Percentiles rank a stretch among this genome's conserved stretches.
Conservation (phyloP, 495 filamentous ascomycete genomes). For the Halenospora varia region DNA sequence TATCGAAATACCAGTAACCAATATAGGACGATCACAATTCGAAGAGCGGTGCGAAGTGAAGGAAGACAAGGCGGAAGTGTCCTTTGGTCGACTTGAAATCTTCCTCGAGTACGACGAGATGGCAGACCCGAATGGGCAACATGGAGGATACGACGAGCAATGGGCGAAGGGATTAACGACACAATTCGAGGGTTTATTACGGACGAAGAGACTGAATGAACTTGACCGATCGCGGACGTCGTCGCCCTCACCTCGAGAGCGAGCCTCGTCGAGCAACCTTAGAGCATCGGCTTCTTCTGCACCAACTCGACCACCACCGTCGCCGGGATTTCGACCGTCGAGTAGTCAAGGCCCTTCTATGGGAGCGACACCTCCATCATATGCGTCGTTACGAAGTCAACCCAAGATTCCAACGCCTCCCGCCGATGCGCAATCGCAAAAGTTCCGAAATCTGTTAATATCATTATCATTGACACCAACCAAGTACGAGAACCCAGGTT, state of each 20-base stretch:
- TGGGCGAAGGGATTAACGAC: slow-evolving; percentile 48
- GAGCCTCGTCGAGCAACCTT: slow-evolving; percentile 39
- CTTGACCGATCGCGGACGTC: slow-evolving; percentile 54
- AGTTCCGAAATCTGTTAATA: slow-evolving; percentile 79
- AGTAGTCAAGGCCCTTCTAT: slow-evolving; percentile 21
- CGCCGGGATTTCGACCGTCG: slow-evolving; percentile 31
- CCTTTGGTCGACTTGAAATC: slow-evolving; percentile 14
- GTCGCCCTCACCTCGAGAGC: slow-evolving; percentile 49
- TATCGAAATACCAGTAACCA: slow-evolving; percentile 6
- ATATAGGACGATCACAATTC: slow-evolving; percentile 9
- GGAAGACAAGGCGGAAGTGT: slow-evolving; percentile 14
- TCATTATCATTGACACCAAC: slow-evolving; percentile 79
- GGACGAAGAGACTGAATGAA: slow-evolving; percentile 73
- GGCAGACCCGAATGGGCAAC: slow-evolving; percentile 23
- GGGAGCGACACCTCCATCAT: slow-evolving; percentile 50
- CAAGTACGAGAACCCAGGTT: slow-evolving; percentile 94
- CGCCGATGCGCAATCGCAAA: slow-evolving; percentile 63
- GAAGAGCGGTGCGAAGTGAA: slow-evolving; percentile 11
- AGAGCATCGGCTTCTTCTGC: slow-evolving; percentile 27
- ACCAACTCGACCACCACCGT: slow-evolving; percentile 29
- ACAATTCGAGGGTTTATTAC: slow-evolving; percentile 75
- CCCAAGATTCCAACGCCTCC: slow-evolving; percentile 81
- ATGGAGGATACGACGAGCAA: slow-evolving; percentile 41
- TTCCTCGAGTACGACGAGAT: slow-evolving; percentile 21
- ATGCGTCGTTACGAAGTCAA: slow-evolving; percentile 64